These are phyloP conservation scores for Passalora sequoiae DNA, from an alignment of 2,329 filamentous ascomycete genomes.

Conservation along the genomic window DNA sequence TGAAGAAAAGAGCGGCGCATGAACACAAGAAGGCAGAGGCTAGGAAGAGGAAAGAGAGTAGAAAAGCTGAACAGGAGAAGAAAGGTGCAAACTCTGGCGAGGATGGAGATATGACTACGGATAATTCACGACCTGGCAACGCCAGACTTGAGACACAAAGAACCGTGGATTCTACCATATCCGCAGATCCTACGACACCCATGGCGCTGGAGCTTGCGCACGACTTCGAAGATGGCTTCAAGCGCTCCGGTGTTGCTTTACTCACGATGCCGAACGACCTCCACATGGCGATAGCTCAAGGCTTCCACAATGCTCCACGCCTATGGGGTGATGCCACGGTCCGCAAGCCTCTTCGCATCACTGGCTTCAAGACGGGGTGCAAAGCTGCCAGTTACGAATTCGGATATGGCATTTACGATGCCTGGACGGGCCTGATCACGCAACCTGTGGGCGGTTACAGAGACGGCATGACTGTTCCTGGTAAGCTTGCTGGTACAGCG, in stretches of 20 bases:
- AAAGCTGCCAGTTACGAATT: constrained; percentile 64
- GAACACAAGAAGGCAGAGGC: constrained; percentile 44
- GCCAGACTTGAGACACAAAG: constrained; percentile 21
- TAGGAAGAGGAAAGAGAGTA: constrained; percentile 28
- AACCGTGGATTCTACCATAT: constrained; percentile 26
- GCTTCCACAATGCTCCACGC: constrained; percentile 80
- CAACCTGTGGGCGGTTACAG: constrained; percentile 68
- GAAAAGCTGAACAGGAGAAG: constrained; percentile 21
- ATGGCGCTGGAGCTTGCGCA: constrained; percentile 44
- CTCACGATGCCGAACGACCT: constrained; percentile 81
- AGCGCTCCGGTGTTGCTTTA: constrained; percentile 67
- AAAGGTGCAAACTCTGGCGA: constrained; percentile 7
- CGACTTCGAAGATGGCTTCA: constrained; percentile 62
- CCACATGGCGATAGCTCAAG: constrained; percentile 72
- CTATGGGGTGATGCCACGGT: constrained; percentile 81
- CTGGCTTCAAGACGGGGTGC: constrained; percentile 67
- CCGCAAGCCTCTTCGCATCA: constrained; percentile 69
- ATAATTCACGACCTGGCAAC: constrained; percentile 15
- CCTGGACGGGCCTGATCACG: constrained; percentile 72
- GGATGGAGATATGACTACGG: constrained; percentile 1
- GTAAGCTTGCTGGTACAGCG: constrained; percentile 30
- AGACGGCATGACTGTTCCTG: constrained; percentile 39
- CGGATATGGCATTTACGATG: constrained; percentile 67
- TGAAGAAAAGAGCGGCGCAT: constrained; percentile 51
- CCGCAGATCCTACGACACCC: constrained; percentile 27